phyloP scores from a whole-genome alignment of 1,284 basidiomycete genomes.

The Leccinum solheimii region DNA sequence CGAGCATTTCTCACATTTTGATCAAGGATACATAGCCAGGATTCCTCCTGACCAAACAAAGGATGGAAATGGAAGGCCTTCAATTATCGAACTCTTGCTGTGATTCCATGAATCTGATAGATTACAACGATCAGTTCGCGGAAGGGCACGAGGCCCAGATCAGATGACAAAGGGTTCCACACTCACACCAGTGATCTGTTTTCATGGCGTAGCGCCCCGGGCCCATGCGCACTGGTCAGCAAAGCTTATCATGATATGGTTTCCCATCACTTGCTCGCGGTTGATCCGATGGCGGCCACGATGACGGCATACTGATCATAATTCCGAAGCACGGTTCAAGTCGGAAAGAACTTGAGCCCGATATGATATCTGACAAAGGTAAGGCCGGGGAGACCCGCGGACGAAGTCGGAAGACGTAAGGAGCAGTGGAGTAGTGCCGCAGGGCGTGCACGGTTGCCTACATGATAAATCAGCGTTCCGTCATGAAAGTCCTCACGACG shows the following conservation, averaged over 20 bases:
- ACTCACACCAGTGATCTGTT: background rate
- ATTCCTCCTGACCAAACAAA: background rate
- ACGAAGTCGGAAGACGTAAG: background rate
- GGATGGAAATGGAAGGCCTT: background rate
- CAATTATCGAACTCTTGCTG: background rate
- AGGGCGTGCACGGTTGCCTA: background rate
- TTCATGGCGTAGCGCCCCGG: background rate
- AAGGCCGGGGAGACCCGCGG: background rate
- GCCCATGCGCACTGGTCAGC: background rate
- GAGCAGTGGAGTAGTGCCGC: background rate
- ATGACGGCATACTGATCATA: background rate
- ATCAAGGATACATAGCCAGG: background rate
- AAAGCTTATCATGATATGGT: background rate
- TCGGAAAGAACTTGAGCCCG: background rate
- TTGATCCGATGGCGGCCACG: background rate
- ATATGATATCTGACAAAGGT: background rate
- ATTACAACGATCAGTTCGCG: background rate
- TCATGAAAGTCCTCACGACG: background rate
- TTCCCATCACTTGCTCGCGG: background rate
- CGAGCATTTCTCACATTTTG: background rate
- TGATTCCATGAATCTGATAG: background rate
- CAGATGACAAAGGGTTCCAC: background rate
- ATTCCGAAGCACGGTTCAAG: background rate
- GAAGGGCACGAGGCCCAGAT: background rate
- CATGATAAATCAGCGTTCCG: background rate